Conservation (phyloP, 2,329 filamentous ascomycete species). For the Aureobasidium zeae region DNA sequence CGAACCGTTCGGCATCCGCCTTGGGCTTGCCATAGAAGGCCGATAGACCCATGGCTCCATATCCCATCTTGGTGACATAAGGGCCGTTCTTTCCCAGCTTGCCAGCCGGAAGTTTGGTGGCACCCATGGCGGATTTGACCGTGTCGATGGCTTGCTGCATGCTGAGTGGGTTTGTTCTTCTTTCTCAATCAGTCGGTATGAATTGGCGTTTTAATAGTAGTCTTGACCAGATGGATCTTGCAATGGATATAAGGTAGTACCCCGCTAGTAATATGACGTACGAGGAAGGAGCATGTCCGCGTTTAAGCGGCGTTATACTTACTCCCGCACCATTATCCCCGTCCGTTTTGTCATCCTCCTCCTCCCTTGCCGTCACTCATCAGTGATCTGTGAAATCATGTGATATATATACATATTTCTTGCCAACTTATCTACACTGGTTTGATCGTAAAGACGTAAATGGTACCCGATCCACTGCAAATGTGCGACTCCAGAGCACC, state of each 20-base stretch:
- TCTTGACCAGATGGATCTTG: not conserved
- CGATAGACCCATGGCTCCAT: constrained; percentile 46
- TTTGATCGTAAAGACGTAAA: not conserved
- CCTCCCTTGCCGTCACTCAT: no score
- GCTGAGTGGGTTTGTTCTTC: not conserved
- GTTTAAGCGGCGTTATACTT: no score
- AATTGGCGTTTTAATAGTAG: not conserved
- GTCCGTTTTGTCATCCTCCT: no score
- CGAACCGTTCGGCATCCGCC: constrained; percentile 43
- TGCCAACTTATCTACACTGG: constrained; percentile 1
- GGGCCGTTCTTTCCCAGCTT: constrained; percentile 46
- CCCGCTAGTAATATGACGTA: not conserved
- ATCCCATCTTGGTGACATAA: constrained; percentile 42
- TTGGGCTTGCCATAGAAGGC: constrained; percentile 40
- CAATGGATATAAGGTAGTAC: not conserved
- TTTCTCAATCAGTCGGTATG: not conserved
- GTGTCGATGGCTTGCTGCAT: constrained; percentile 20
- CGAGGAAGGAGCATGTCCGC: not conserved
- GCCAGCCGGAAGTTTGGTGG: constrained; percentile 33
- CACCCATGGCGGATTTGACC: constrained; percentile 18
- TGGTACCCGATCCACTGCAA: not conserved
- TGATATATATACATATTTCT: not conserved
- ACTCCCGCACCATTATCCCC: no score
- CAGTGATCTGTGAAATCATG: no score
- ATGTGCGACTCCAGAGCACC: not conserved